These are phyloP conservation scores for Aspergillus taichungensis DNA, from an alignment of 495 filamentous ascomycete species.

Conservation along the genomic window DNA sequence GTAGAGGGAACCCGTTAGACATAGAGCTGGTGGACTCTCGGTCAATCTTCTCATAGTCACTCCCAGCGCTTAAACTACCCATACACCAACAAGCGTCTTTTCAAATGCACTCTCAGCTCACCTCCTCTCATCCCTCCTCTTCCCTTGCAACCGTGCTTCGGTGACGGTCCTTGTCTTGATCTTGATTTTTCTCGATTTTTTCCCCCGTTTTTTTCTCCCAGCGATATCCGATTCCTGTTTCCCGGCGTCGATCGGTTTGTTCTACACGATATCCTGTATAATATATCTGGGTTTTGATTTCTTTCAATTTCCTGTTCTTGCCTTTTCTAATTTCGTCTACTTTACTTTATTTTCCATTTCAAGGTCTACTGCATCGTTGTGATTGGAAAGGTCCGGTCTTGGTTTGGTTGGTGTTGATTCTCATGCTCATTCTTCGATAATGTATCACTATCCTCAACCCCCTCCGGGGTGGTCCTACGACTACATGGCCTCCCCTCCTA, in stretches of 20 bases:
- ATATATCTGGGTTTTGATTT: slow-evolving; percentile 32
- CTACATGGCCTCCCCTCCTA: slow-evolving; percentile 43
- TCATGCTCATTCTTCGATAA: slow-evolving; percentile 33
- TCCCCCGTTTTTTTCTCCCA: slow-evolving; percentile 4
- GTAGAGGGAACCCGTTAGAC: too few species aligned
- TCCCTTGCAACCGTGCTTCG: slow-evolving; percentile 38
- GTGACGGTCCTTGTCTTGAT: slow-evolving; percentile 31
- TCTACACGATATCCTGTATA: slow-evolving; percentile 44
- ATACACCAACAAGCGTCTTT: slow-evolving; percentile 25
- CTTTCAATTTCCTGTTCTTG: slow-evolving; percentile 14
- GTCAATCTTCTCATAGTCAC: not conserved
- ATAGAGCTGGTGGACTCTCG: not conserved
- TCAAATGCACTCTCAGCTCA: slow-evolving; percentile 43
- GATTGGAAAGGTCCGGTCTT: slow-evolving; percentile 3
- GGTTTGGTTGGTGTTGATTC: slow-evolving; percentile 9
- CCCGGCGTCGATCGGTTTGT: slow-evolving; percentile 34
- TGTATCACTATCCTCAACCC: slow-evolving; percentile 46
- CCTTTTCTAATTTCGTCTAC: slow-evolving; percentile 11
- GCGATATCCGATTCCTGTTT: slow-evolving; percentile 15
- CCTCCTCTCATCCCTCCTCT: slow-evolving; percentile 34
- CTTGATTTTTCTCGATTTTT: slow-evolving; percentile 3
- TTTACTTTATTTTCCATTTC: slow-evolving; percentile 1
- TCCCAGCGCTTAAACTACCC: not conserved
- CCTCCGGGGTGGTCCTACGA: slow-evolving; percentile 43
- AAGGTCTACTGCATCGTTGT: slow-evolving; percentile 6